Evolutionary conservation across 805 yeast genomes (phyloP).

Genomic region (Wickerhamiella siamensis): DNA sequence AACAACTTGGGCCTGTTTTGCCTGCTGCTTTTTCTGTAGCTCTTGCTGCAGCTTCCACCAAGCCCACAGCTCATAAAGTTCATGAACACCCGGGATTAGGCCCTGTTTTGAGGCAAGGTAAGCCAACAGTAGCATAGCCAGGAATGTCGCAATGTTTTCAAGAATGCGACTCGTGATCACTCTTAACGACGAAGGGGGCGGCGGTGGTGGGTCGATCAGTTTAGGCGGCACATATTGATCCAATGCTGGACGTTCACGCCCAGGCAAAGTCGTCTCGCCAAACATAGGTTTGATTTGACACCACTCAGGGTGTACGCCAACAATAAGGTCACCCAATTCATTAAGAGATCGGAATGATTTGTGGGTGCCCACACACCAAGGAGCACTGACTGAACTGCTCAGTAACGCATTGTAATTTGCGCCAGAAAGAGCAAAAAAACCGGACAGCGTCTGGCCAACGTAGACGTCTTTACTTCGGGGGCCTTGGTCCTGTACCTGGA

Average conservation of each 20-base stretch:
- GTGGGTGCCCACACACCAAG: constrained; percentile 13
- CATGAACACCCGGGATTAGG: constrained; percentile 7
- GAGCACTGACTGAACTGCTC: constrained; percentile 37
- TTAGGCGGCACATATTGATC: constrained; percentile 4
- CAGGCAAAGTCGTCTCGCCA: background rate
- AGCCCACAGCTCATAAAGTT: constrained; percentile 2
- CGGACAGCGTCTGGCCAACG: constrained; percentile 46
- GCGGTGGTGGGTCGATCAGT: constrained; percentile 6
- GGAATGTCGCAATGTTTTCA: constrained; percentile 30
- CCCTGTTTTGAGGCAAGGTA: constrained; percentile 9
- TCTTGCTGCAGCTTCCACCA: constrained; percentile 1
- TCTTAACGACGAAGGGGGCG: constrained; percentile 10
- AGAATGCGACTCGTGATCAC: constrained; percentile 18
- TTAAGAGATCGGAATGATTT: constrained; percentile 1
- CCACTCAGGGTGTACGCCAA: constrained; percentile 21
- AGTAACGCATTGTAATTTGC: constrained; percentile 67
- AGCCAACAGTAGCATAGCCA: constrained; percentile 17
- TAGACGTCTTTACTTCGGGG: constrained; percentile 35
- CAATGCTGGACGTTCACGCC: background rate
- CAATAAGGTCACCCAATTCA: constrained; percentile 6
- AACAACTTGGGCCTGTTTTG: background rate
- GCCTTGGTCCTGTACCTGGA: constrained; percentile 6
- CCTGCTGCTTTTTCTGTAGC: background rate
- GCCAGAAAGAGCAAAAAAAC: constrained; percentile 63
- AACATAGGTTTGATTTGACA: constrained; percentile 9